These are phyloP conservation scores for Penium margaritaceum DNA, from an alignment of 139 green algal species.

Conservation along the genomic window DNA sequence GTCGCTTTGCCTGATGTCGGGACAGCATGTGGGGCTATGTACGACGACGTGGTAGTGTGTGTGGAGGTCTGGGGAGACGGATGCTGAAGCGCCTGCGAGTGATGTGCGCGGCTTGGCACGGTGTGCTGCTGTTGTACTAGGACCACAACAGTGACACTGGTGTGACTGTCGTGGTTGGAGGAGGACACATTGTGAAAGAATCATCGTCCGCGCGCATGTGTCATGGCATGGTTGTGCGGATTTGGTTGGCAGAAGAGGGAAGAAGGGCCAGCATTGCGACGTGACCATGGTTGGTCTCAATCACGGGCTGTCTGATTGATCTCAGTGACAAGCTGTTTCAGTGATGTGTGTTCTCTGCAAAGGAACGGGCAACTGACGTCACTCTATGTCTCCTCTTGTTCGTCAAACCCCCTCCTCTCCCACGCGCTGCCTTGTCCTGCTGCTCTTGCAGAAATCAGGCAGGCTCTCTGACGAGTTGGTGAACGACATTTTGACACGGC, in stretches of 20 bases:
- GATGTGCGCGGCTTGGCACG: too few relatives aligned
- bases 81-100: too few relatives aligned
- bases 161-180: not conserved
- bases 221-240: not conserved
- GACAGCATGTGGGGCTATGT: too few relatives aligned
- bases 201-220: not conserved
- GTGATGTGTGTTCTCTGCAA: not conserved
- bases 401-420: not conserved
- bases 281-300: not conserved
- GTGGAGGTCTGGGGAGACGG: too few relatives aligned
- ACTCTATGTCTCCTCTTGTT: not conserved
- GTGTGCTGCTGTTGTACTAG: not conserved
- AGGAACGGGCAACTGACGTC: not conserved
- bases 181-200: not conserved
- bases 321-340: not conserved
- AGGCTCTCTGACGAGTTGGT: conserved; percentile 60
- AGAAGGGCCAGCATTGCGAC: not conserved
- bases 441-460: conserved; percentile 42
- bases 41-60: too few relatives aligned
- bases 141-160: not conserved
- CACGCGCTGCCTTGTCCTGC: too few relatives aligned
- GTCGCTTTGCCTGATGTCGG: too few relatives aligned
- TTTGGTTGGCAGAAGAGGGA: not conserved
- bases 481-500: conserved; percentile 44
- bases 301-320: not conserved